Base-by-base conservation (phyloP, 257 asterid genomes). In the Ligustrum vulgare region DNA sequence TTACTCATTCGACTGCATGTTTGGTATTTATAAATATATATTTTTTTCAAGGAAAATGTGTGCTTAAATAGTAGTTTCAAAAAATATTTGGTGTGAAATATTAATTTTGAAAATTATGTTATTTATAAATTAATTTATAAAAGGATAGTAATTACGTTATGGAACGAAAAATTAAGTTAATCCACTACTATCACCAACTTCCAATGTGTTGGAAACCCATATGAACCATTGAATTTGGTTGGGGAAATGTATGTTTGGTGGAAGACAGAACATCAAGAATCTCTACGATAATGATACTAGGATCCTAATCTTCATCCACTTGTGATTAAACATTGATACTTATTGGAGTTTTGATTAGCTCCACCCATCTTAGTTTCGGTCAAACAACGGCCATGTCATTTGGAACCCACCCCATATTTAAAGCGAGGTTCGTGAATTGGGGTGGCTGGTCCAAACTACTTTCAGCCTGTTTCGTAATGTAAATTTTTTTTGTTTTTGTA, bases 321-420 rank as follows among this genome's bases (percentile, higher is more conserved):
- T 67, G 49, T 67, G 49, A 35, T 81, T 63, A 72, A 16, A 81
- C 64, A 34, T 49, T 25, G 69, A 33, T 77, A 79, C 72, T 86
- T 77, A 79, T 77, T 79, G 84, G 78, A 72, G 37, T 49, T 37
- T 77, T 80, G 90, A 86, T 79, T 82, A 82, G 32, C 51, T 11
- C 79, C 88, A 83, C 76, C 67, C 15, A 33, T n/a, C 5, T 34
- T 65, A 41, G 69, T 74, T 51, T 72, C 20, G 63, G 25, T 75
- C 69, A 70, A 70, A 51, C 34, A 5, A 65, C 43, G 39, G 51
- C 58, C 54, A 36, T 34, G 39, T 71, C 74, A 23, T 47, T 62
- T 63, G 67, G 84, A 13, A 28, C 31, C 31, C 31, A 28, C 31
- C 74, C 79, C 47, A 12, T 69, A 16, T 69, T 62, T 8, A 66